These are phyloP conservation scores for Epichloe gansuensis DNA, from an alignment of 2,329 filamentous ascomycete species.

Conservation along the genomic window DNA sequence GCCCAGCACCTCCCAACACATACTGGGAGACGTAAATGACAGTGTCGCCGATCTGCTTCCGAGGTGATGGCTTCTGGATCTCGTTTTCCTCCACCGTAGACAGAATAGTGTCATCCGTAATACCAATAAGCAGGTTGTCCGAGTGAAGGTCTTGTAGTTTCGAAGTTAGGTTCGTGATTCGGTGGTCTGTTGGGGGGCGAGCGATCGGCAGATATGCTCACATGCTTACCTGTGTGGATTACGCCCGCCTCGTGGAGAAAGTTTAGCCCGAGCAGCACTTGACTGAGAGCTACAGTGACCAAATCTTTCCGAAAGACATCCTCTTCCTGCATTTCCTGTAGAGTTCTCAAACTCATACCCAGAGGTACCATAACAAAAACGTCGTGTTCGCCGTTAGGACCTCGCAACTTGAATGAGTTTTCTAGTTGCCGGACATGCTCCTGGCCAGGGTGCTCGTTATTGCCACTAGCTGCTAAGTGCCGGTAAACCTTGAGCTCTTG, in stretches of 20 bases:
- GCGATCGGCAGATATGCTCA: no score
- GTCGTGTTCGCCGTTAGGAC: conserved; percentile 20
- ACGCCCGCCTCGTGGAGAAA: conserved; percentile 15
- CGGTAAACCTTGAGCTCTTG: conserved; percentile 19
- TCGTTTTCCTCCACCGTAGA: conserved; percentile 19
- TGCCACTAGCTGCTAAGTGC: conserved; percentile 14
- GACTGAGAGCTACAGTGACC: conserved; percentile 13
- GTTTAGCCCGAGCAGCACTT: conserved; percentile 13
- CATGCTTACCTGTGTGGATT: conserved; percentile 16
- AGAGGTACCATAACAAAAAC: conserved; percentile 23
- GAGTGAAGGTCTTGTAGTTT: conserved; percentile 20
- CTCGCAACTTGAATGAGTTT: conserved; percentile 21
- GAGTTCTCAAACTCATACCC: conserved; percentile 23
- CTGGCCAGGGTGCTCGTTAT: conserved; percentile 15
- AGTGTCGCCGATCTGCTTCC: conserved; percentile 15
- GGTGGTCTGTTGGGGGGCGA: no score
- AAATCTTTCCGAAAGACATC: conserved; percentile 16
- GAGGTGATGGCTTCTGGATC: conserved; percentile 16
- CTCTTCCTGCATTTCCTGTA: conserved; percentile 17
- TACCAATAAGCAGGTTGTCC: conserved; percentile 23
- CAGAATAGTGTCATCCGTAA: conserved; percentile 19
- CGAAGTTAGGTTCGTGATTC: neutral
- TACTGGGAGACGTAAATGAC: conserved; percentile 21
- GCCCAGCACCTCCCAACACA: conserved; percentile 18
- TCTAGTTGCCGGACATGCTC: conserved; percentile 19